phyloP scores from a whole-genome alignment of 2,329 filamentous ascomycete genomes.

The Xylaria sp. region DNA sequence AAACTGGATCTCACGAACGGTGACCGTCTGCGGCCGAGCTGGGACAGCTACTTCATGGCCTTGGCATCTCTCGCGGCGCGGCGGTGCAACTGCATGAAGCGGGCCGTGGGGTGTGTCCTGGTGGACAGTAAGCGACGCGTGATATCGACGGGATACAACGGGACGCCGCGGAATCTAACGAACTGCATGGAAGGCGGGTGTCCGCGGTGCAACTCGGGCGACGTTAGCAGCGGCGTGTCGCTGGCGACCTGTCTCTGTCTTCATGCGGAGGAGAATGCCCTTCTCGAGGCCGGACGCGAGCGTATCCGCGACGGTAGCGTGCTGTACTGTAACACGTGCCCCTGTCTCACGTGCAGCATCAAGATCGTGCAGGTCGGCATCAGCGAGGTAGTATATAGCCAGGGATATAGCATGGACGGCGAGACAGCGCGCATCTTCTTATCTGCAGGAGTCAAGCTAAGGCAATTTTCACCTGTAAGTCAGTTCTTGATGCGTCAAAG shows the following conservation, averaged over 20 bases:
- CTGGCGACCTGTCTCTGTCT: conserved; percentile 92
- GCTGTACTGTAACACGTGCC: conserved; percentile 95
- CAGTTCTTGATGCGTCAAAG: background rate
- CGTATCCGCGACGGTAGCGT: conserved; percentile 83
- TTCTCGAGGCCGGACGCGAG: conserved; percentile 93
- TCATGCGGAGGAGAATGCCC: conserved; percentile 97
- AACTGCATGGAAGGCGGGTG: conserved; percentile 97
- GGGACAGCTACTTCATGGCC: conserved; percentile 99
- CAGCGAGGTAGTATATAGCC: conserved; percentile 91
- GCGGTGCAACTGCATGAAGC: conserved; percentile 97
- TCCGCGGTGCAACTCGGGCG: conserved; percentile 81
- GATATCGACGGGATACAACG: conserved; percentile 96
- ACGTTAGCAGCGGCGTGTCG: conserved; percentile 72
- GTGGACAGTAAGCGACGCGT: conserved; percentile 84
- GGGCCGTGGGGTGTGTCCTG: conserved; percentile 92
- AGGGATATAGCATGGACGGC: conserved; percentile 93
- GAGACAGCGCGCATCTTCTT: conserved; percentile 84
- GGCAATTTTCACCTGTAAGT: conserved; percentile 88
- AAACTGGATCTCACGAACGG: conserved; percentile 81
- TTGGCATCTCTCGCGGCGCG: conserved; percentile 91
- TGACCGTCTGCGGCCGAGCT: conserved; percentile 83
- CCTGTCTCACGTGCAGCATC: conserved; percentile 96
- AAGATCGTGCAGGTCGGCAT: conserved; percentile 99
- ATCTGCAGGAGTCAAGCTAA: conserved; percentile 82
- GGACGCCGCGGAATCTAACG: conserved; percentile 85